These are phyloP conservation scores for Onygenales sp. DNA, from an alignment of 2,329 filamentous ascomycete genomes.

Conservation along the genomic window DNA sequence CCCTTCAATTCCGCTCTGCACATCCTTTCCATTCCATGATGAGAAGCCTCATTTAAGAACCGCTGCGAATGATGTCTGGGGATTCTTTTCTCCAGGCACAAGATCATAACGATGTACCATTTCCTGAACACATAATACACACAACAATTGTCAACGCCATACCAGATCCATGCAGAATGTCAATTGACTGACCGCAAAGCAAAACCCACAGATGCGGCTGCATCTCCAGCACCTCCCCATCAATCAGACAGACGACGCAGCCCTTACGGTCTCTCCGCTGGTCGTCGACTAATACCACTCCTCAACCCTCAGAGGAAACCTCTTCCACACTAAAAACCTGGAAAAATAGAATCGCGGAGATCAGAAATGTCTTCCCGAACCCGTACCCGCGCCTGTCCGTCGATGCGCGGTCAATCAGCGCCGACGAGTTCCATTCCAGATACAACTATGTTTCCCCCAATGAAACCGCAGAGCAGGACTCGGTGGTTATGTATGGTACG, in stretches of 20 bases:
- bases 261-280: not conserved
- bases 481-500: constrained; percentile 36
- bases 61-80: constrained; percentile 57
- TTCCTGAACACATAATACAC: not conserved
- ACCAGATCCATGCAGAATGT: no score
- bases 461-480: constrained; percentile 30
- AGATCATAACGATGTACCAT: constrained; percentile 30
- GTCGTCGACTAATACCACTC: not conserved
- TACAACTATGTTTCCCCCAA: constrained; percentile 28
- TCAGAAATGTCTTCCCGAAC: constrained; percentile 24
- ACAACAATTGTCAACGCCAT: not conserved
- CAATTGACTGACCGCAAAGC: no score
- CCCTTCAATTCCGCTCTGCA: constrained; percentile 9
- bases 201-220: not conserved
- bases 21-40: constrained; percentile 2
- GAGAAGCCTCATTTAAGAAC: constrained; percentile 43
- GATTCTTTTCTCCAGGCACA: constrained; percentile 19
- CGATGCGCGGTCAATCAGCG: constrained; percentile 22
- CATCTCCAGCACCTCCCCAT: not conserved
- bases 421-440: constrained; percentile 26
- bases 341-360: constrained; percentile 27
- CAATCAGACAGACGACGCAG: not conserved
- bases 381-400: constrained; percentile 30
- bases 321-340: constrained; percentile 24
- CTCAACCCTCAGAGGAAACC: constrained; percentile 6